These are phyloP conservation scores for Austropuccinia psidii DNA, from an alignment of 1,284 basidiomycete species.

Conservation along the genomic window DNA sequence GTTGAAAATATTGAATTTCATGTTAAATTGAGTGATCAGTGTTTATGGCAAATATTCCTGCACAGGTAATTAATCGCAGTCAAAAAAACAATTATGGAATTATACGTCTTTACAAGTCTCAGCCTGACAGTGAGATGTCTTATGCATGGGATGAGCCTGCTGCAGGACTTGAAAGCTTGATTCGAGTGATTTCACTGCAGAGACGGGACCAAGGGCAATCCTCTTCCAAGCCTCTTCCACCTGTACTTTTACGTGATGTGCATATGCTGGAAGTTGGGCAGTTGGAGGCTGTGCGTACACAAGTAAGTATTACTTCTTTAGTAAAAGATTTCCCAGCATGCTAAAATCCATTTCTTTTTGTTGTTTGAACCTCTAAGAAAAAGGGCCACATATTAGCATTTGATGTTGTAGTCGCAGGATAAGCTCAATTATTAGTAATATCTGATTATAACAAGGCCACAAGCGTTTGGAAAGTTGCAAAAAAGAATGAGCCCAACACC, in stretches of 20 bases:
- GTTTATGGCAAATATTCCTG: too few relatives aligned
- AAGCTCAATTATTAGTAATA: conserved; percentile 77
- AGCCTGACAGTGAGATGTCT: conserved; percentile 13
- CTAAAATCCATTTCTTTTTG: not conserved
- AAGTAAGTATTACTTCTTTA: conserved; percentile 36
- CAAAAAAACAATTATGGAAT: conserved; percentile 11
- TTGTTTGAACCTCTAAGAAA: conserved; percentile 36
- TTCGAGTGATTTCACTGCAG: conserved; percentile 25
- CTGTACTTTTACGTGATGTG: conserved; percentile 54
- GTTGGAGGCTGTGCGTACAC: conserved; percentile 79
- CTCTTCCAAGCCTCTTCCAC: conserved; percentile 32
- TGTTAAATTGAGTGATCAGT: too few relatives aligned
- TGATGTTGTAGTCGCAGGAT: conserved; percentile 85
- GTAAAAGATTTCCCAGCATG: not conserved
- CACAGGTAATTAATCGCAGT: conserved; percentile 16
- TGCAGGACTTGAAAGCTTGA: conserved; percentile 29
- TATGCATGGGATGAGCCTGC: conserved; percentile 37
- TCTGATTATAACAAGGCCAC: conserved; percentile 76
- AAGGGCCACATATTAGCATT: conserved; percentile 62
- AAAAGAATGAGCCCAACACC: conserved; percentile 50
- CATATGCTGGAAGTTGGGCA: conserved; percentile 97
- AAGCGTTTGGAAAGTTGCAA: conserved; percentile 74
- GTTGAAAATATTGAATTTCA: too few relatives aligned
- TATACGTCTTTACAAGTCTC: conserved; percentile 17
- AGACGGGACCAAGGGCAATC: conserved; percentile 50